Evolutionary conservation across 352 stramenopile species (phyloP).

Genomic region (Globisporangium lucens): DNA sequence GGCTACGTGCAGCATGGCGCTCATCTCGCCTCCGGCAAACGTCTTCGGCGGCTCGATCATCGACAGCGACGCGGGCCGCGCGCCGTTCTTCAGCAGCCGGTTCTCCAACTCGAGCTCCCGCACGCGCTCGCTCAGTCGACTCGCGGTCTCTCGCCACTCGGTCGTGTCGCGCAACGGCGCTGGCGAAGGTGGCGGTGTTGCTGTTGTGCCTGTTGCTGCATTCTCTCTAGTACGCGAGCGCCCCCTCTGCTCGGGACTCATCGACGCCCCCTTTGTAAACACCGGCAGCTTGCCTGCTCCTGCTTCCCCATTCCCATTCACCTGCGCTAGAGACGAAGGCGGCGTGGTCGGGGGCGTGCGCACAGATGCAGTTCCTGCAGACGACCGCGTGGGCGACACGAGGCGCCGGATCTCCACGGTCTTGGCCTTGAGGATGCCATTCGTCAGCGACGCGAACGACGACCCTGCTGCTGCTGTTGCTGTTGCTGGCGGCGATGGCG

Average conservation of each 20-base stretch:
- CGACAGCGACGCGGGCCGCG: conserved; percentile 9
- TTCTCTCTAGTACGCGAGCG: conserved; percentile 12
- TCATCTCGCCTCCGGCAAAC: conserved; percentile 38
- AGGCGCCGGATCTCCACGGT: conserved; percentile 60
- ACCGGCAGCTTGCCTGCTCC: conserved; percentile 4
- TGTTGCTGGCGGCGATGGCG: conserved; percentile 18
- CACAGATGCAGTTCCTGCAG: background rate
- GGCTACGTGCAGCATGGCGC: conserved; percentile 13
- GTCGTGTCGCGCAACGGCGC: conserved; percentile 18
- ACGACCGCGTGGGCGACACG: conserved; percentile 41
- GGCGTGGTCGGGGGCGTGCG: conserved; percentile 19
- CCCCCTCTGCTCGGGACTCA: conserved; percentile 5
- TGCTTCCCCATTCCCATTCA: background rate
- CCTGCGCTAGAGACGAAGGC: background rate
- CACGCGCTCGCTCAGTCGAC: conserved; percentile 51
- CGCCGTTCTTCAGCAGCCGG: conserved; percentile 38
- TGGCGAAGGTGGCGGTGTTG: background rate
- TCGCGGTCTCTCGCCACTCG: conserved; percentile 57
- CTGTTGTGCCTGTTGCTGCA: background rate
- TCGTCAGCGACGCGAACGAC: background rate
- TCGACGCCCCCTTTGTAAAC: background rate
- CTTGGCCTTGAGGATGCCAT: conserved; percentile 27
- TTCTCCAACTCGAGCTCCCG: conserved; percentile 72
- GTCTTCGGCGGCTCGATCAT: conserved; percentile 28
- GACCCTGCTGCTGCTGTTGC: conserved; percentile 4